A percentile compares a stretch with the other conserved stretches of the same genome.
These are phyloP conservation scores for Yamagishiella unicocca DNA, from an alignment of 139 green algal genomes.

Conservation along the genomic window DNA sequence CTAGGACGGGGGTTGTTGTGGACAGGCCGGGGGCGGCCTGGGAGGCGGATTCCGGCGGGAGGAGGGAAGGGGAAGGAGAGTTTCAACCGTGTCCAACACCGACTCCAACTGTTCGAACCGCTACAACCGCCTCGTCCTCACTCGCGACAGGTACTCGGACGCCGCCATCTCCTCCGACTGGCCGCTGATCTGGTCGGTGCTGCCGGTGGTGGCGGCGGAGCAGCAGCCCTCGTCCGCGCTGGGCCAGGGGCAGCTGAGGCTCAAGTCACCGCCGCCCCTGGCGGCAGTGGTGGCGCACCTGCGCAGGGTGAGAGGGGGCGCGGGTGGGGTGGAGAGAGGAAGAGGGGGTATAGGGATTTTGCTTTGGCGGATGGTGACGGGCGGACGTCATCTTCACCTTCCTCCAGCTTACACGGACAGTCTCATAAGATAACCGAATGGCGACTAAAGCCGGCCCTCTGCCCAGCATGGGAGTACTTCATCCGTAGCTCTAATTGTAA, in stretches of 20 bases:
- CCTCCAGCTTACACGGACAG: too few species aligned
- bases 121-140: not conserved
- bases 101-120: not conserved
- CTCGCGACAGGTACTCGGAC: conserved; percentile 35
- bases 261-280: conserved; percentile 68
- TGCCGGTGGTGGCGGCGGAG: conserved; percentile 57
- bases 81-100: too few species aligned
- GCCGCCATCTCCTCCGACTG: conserved; percentile 69
- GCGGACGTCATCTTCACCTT: too few species aligned
- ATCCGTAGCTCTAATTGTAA: too few species aligned
- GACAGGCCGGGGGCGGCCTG: too few species aligned
- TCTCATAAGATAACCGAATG: too few species aligned
- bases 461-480: too few species aligned
- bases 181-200: conserved; percentile 69
- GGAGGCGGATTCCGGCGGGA: too few species aligned
- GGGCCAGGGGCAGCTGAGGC: conserved; percentile 53
- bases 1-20: not conserved
- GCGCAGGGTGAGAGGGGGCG: conserved; percentile 45
- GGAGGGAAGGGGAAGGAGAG: not conserved
- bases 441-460: too few species aligned
- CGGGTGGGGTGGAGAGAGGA: too few species aligned
- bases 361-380: too few species aligned
- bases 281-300: conserved; percentile 65
- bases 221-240: conserved; percentile 45
- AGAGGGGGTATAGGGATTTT: too few species aligned